Percentiles rank a stretch among this genome's conserved stretches.
Conservation (phyloP, 768 basidiomycete species). For the Rhodotorula taiwanensis region DNA sequence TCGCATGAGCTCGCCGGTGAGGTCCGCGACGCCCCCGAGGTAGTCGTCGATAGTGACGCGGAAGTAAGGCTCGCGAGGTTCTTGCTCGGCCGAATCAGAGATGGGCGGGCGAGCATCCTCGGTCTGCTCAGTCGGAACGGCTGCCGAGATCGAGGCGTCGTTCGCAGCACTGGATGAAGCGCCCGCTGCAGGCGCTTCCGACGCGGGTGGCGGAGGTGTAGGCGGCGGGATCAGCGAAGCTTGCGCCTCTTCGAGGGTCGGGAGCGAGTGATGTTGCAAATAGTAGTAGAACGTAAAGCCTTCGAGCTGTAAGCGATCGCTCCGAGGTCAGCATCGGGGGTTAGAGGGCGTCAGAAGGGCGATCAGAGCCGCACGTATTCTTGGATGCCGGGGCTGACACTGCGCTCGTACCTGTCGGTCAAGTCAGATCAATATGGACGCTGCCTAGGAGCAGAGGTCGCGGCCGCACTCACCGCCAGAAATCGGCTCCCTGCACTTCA, state of each 20-base stretch:
- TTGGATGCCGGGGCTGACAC: slow-evolving; percentile 59
- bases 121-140: neutral
- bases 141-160: too few species aligned
- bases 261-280: slow-evolving; percentile 27
- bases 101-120: neutral
- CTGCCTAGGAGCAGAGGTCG: neutral
- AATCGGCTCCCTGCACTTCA: slow-evolving; percentile 62
- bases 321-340: neutral
- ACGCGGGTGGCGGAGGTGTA: neutral
- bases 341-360: neutral
- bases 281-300: slow-evolving; percentile 51
- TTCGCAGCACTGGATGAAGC: too few species aligned
- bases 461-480: slow-evolving; percentile 59
- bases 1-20: slow-evolving; percentile 96
- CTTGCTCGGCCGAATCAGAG: neutral
- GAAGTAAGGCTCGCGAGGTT: slow-evolving; percentile 10
- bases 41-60: slow-evolving; percentile 60
- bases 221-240: slow-evolving; percentile 22
- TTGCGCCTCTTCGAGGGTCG: slow-evolving; percentile 27
- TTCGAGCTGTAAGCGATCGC: slow-evolving; percentile 55
- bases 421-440: neutral
- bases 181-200: neutral
- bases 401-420: slow-evolving; percentile 39
- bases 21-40: slow-evolving; percentile 81
- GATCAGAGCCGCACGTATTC: slow-evolving; percentile 58